phyloP scores from a whole-genome alignment of 2,329 filamentous ascomycete genomes.

The Scytalidium sp. region DNA sequence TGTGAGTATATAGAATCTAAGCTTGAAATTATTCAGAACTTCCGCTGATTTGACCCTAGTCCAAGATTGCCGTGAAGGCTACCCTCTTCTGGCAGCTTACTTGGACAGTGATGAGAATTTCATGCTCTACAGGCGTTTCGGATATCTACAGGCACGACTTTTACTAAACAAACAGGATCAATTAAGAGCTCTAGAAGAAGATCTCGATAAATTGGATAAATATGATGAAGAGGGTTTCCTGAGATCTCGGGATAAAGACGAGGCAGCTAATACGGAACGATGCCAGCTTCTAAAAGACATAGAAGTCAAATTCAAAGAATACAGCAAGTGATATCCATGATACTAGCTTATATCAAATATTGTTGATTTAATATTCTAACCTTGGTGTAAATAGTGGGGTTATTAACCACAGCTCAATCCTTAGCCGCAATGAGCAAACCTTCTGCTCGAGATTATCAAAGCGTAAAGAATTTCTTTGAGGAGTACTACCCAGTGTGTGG shows the following conservation, averaged over 20 bases:
- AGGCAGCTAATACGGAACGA: not conserved
- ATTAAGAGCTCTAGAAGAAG: conserved; percentile 14
- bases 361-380: not conserved
- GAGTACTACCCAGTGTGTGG: conserved; percentile 17
- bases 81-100: conserved; percentile 35
- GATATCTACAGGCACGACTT: conserved; percentile 35
- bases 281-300: conserved; percentile 8
- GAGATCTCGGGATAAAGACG: conserved; percentile 5
- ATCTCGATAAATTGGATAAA: conserved; percentile 13
- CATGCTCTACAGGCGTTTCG: conserved; percentile 38
- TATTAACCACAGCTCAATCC: conserved; percentile 16
- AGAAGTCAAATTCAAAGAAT: conserved; percentile 9
- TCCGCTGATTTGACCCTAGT: not conserved
- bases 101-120: conserved; percentile 39
- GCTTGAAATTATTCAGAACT: not conserved
- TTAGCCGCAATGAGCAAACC: conserved; percentile 28
- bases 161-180: conserved; percentile 23
- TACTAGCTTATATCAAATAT: not conserved
- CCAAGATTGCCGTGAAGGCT: conserved; percentile 23
- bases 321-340: not conserved
- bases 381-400: conserved; percentile 7
- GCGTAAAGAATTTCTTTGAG: conserved; percentile 25
- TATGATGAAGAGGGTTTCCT: conserved; percentile 7
- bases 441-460: conserved; percentile 27
- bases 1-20: not conserved